Conservation (phyloP, 2,329 filamentous ascomycete species). For the Fusarium agapanthi region DNA sequence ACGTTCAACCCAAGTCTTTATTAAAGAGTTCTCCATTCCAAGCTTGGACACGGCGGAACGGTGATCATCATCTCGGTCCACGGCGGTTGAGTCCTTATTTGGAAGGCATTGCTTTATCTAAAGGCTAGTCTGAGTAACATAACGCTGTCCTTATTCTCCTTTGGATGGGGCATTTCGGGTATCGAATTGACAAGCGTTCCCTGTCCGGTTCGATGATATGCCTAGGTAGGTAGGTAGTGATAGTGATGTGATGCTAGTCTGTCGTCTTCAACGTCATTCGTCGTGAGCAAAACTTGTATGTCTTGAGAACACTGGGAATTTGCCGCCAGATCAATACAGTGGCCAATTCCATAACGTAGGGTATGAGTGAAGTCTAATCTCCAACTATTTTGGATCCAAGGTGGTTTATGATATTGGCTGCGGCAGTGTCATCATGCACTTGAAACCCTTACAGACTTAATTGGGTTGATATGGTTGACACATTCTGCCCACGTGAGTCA, state of each 20-base stretch:
- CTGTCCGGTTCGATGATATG: neutral
- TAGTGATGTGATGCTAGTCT: neutral
- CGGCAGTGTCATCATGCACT: neutral
- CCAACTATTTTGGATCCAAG: neutral
- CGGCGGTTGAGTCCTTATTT: constrained; percentile 8
- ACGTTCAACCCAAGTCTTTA: neutral
- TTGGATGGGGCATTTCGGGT: constrained; percentile 9
- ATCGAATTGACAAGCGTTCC: constrained; percentile 14
- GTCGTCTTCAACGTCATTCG: neutral
- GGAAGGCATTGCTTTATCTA: constrained; percentile 11
- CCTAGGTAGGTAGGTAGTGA: neutral
- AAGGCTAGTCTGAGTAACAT: neutral
- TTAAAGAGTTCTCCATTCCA: neutral
- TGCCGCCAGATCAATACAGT: neutral
- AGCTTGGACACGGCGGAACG: constrained; percentile 24
- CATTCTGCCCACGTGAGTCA: too few species aligned
- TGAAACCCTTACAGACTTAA: too few species aligned
- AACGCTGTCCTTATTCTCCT: neutral
- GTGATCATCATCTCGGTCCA: constrained; percentile 30
- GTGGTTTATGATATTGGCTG: neutral
- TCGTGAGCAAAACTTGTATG: neutral
- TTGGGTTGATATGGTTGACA: neutral
- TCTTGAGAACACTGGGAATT: neutral
- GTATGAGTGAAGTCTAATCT: neutral
- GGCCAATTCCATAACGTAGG: neutral